Base-by-base conservation (phyloP, 352 stramenopile species). In the Aphanomyces cochlioides region DNA sequence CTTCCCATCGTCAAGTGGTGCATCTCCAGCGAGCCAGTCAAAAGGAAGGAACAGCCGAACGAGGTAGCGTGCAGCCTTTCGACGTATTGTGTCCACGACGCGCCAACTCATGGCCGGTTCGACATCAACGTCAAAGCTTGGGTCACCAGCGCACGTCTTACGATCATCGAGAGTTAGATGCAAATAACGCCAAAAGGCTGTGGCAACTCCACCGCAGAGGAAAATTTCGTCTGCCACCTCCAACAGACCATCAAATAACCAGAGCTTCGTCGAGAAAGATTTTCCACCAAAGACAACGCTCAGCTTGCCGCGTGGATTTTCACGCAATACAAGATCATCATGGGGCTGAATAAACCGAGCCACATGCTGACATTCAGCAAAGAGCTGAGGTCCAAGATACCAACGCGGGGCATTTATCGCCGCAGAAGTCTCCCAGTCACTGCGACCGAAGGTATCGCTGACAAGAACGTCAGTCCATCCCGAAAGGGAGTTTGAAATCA, bases 61-160 rank as follows among this genome's bases (percentile, higher is more conserved):
- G 47, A 79, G 75, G 38, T 88, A 83, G 17, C 81, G 80, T 47
- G 76, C 80, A 10, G 84, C 85, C 56, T 93, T 93, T 47, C 87
- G 77, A 7, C 83, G 81, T 28, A 93, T 28, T 4, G 78, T 79
- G 28, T 90, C 75, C 3, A 93, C 75, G 1, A 76, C 79, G 6
- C 74, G 68, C 3, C 79, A 75, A 7, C 73, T 48, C 7, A 63
- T 48, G 13, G 45, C 66, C 21, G 56, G 43, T 47, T 72, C 48
- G 0, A 34, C 61, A 13, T 68, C 40, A 61, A 34, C 61, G 5
- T 68, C 40, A 61, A 56, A 53, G 38, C 61, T 38, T 17, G 13
- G 8, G n/a, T 50, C 17, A 47, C 43, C 48, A 21, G 43, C 58
- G n/a, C 21, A 17, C 41, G 66, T 56, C 4, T 37, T 61, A 28